phyloP scores from a whole-genome alignment of 148 eudicot species.

The Silene uniflora region DNA sequence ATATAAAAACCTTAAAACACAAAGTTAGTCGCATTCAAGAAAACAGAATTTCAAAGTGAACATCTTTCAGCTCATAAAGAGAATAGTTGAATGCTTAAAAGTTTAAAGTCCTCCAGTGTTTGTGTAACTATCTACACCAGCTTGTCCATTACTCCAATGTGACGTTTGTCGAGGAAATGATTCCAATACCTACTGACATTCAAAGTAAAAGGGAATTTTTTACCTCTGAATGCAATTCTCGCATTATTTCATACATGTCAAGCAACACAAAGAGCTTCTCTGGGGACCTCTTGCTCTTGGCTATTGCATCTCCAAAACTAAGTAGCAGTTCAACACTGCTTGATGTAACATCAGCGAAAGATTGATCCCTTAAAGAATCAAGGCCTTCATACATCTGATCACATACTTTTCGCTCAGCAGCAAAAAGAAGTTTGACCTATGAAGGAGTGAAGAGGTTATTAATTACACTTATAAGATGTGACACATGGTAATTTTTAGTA shows the following conservation, averaged over 20 bases:
- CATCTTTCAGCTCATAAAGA: neutral
- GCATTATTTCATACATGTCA: slow-evolving; percentile 99
- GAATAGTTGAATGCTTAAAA: neutral
- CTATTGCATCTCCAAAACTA: slow-evolving; percentile 97
- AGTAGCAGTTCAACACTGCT: slow-evolving; percentile 84
- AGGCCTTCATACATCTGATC: slow-evolving; percentile 91
- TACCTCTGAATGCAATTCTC: slow-evolving; percentile 95
- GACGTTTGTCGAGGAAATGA: neutral
- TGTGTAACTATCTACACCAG: neutral
- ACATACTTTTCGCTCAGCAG: slow-evolving; percentile 90
- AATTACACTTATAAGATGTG: slow-evolving; percentile 5
- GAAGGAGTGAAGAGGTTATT: slow-evolving; percentile 15
- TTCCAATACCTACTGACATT: neutral
- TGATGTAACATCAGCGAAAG: slow-evolving; percentile 89
- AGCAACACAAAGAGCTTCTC: slow-evolving; percentile 93
- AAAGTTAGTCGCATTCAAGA: neutral
- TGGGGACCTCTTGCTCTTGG: slow-evolving; percentile 97
- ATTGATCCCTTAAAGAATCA: slow-evolving; percentile 77
- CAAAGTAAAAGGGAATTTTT: neutral
- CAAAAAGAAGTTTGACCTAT: slow-evolving; percentile 94
- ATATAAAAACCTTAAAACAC: neutral
- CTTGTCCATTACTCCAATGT: too few species aligned
- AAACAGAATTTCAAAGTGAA: neutral
- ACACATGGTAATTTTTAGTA: neutral
- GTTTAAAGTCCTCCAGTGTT: neutral